Conservation (phyloP, 1,284 basidiomycete genomes). For the Cutaneotrichosporon arboriforme region DNA sequence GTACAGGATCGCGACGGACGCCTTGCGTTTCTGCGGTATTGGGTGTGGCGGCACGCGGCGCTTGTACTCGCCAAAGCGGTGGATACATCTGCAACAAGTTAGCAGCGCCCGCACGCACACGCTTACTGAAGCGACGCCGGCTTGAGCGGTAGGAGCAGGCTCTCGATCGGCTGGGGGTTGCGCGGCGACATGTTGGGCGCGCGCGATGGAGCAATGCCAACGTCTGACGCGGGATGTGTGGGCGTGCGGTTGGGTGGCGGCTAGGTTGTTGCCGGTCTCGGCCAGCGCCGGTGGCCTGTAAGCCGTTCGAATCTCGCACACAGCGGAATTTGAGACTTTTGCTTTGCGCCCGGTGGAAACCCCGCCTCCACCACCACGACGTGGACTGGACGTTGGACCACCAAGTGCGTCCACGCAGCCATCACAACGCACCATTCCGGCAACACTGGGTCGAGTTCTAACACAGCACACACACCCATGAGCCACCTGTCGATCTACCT, state of each 20-base stretch:
- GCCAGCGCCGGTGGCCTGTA: too few species aligned
- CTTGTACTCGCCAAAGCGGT: slow-evolving; percentile 33
- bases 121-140: slow-evolving; percentile 39
- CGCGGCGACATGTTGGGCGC: slow-evolving; percentile 14
- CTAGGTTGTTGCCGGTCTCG: background rate
- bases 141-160: slow-evolving; percentile 37
- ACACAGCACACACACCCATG: slow-evolving; percentile 1
- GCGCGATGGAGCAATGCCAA: background rate
- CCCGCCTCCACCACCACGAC: background rate
- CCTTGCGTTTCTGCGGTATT: slow-evolving; percentile 30
- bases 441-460: too few species aligned
- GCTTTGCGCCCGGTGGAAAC: background rate
- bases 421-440: too few species aligned
- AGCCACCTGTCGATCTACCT: slow-evolving; percentile 25
- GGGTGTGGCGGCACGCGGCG: slow-evolving; percentile 14
- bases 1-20: slow-evolving; percentile 42
- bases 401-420: too few species aligned
- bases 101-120: slow-evolving; percentile 1
- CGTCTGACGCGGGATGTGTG: background rate
- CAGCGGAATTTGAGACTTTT: too few species aligned
- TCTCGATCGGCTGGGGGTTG: slow-evolving; percentile 31
- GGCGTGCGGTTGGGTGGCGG: background rate
- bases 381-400: background rate
- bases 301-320: background rate
- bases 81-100: slow-evolving; percentile 29